Conservation (phyloP, 1,139 yeast genomes). For the Pichia kudriavzevii region DNA sequence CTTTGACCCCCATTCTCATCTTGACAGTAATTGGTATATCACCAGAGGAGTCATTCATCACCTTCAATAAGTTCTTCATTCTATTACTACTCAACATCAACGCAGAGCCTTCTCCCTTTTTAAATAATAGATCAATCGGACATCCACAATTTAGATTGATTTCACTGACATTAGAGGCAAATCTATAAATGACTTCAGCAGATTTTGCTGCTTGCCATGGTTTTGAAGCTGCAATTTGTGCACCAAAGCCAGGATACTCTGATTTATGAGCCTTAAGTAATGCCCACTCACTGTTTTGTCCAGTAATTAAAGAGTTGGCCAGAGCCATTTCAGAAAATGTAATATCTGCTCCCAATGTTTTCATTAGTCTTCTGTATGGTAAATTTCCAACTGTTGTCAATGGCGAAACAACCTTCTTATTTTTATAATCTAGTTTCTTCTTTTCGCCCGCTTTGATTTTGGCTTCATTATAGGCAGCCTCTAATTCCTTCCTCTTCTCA, state of each 20-base stretch:
- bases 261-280: slow-evolving; percentile 78
- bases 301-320: slow-evolving; percentile 76
- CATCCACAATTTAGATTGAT: slow-evolving; percentile 93
- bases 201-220: slow-evolving; percentile 94
- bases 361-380: slow-evolving; percentile 92
- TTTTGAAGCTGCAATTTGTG: slow-evolving; percentile 86
- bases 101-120: slow-evolving; percentile 96
- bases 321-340: slow-evolving; percentile 97
- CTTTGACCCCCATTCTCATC: slow-evolving; percentile 85
- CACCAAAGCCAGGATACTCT: slow-evolving; percentile 87
- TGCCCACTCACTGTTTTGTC: slow-evolving; percentile 95
- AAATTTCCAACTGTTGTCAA: slow-evolving; percentile 95
- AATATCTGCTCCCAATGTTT: slow-evolving; percentile 81
- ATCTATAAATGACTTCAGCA: slow-evolving; percentile 64
- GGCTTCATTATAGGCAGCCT: slow-evolving; percentile 62
- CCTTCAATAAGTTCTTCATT: slow-evolving; percentile 67
- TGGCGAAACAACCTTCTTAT: slow-evolving; percentile 88
- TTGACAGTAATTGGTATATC: slow-evolving; percentile 89
- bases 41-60: slow-evolving; percentile 84
- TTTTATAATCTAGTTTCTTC: slow-evolving; percentile 55
- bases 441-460: slow-evolving; percentile 79
- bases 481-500: slow-evolving; percentile 31
- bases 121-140: slow-evolving; percentile 86
- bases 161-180: slow-evolving; percentile 56
- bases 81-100: slow-evolving; percentile 84